These are phyloP conservation scores for Pholiota adiposa DNA, from an alignment of 1,284 basidiomycete species.

Conservation along the genomic window DNA sequence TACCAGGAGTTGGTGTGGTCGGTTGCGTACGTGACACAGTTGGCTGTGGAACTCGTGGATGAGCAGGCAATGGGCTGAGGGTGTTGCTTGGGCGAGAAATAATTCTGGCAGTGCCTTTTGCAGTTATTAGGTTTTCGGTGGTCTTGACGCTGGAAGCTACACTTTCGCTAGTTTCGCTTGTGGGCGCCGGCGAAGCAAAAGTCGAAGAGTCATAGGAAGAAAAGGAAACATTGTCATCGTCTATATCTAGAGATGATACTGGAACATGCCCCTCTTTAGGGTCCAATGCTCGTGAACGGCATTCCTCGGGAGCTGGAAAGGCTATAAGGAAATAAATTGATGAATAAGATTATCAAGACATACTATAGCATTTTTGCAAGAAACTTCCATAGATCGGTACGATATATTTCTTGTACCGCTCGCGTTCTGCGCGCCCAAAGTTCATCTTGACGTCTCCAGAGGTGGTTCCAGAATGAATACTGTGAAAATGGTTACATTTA, in stretches of 20 bases:
- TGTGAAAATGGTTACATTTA: neutral
- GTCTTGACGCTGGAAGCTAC: too few species aligned
- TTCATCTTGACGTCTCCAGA: conserved; percentile 14
- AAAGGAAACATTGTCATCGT: neutral
- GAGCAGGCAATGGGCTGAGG: too few species aligned
- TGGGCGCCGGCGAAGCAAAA: neutral
- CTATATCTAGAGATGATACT: neutral
- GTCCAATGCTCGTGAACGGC: neutral
- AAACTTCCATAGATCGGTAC: neutral
- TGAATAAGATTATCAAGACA: neutral
- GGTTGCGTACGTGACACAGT: too few species aligned
- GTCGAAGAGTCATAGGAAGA: neutral
- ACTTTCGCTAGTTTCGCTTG: too few species aligned
- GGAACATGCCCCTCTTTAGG: neutral
- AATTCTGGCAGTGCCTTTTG: too few species aligned
- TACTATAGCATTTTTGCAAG: neutral
- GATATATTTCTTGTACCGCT: neutral
- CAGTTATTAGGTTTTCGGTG: too few species aligned
- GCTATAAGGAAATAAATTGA: neutral
- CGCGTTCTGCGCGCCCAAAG: conserved; percentile 17
- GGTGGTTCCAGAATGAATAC: neutral
- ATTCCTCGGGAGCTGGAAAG: neutral
- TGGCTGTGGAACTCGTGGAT: too few species aligned
- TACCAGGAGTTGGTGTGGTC: too few species aligned
- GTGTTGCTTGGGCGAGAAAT: too few species aligned